These are phyloP conservation scores for Clarireedia homoeocarpa DNA, from an alignment of 2,329 filamentous ascomycete species.

Conservation along the genomic window DNA sequence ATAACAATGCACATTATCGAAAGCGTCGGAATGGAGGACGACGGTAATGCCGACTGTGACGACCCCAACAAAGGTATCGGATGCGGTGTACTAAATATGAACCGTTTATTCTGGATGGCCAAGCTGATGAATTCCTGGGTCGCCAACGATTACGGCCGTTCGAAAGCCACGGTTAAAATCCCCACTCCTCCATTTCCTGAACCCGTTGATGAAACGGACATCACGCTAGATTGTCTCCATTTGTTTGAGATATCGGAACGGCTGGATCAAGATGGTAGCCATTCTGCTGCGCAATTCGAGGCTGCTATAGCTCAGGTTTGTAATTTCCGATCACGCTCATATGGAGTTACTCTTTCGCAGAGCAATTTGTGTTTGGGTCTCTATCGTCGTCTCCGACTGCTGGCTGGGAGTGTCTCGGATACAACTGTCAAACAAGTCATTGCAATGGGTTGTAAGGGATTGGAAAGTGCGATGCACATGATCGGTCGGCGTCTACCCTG, in stretches of 20 bases:
- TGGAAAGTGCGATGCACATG: slow-evolving; percentile 15
- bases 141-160: slow-evolving; percentile 5
- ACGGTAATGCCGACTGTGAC: neutral
- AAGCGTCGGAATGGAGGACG: slow-evolving; percentile 15
- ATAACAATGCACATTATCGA: slow-evolving; percentile 24
- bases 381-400: slow-evolving; percentile 1
- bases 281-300: neutral
- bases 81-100: slow-evolving; percentile 4
- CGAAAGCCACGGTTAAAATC: slow-evolving; percentile 2
- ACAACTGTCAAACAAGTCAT: slow-evolving; percentile 1
- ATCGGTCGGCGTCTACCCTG: slow-evolving; percentile 12
- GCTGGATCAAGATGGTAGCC: neutral
- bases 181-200: neutral
- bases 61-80: neutral
- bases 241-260: slow-evolving; percentile 3
- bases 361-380: slow-evolving; percentile 1
- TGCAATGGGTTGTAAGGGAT: neutral
- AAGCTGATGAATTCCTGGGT: slow-evolving; percentile 3
- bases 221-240: slow-evolving; percentile 1
- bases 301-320: neutral
- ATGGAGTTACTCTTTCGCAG: slow-evolving; percentile 4
- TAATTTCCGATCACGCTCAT: neutral
- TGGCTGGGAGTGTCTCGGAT: neutral
- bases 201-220: neutral
- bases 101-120: slow-evolving; percentile 1